Conservation (phyloP, 345 rosid species). For the Bruguiera gymnorhiza region DNA sequence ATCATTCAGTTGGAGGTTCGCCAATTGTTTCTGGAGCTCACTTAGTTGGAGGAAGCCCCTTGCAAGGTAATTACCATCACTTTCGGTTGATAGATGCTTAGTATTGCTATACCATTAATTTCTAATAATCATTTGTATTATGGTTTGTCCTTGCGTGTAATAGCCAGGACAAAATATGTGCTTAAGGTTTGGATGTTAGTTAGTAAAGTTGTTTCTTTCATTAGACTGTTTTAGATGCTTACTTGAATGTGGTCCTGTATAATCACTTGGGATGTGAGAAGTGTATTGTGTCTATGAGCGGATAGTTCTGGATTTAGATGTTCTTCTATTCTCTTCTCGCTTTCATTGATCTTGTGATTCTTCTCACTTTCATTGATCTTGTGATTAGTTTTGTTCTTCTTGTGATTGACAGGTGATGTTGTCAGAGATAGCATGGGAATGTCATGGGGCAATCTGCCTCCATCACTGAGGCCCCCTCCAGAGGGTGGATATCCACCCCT, state of each 20-base stretch:
- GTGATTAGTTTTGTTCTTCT: conserved; percentile 1
- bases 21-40: conserved; percentile 20
- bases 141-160: background rate
- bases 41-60: conserved; percentile 26
- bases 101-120: background rate
- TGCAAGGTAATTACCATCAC: conserved; percentile 22
- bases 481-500: conserved; percentile 63
- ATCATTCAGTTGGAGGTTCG: conserved; percentile 14
- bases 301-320: background rate
- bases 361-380: background rate
- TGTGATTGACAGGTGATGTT: conserved; percentile 36
- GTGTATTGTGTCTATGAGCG: background rate
- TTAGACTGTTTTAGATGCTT: background rate
- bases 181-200: conserved; percentile 1
- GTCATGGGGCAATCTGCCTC: conserved; percentile 81
- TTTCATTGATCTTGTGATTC: background rate
- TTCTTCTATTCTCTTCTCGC: background rate
- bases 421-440: conserved; percentile 37
- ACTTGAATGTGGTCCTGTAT: background rate
- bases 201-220: background rate
- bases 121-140: too few species aligned
- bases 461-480: conserved; percentile 82
- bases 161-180: background rate
- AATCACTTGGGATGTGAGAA: background rate
- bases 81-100: background rate